Percentiles rank a stretch among this genome's conserved stretches.
Evolutionary conservation across 306 rosid genomes (phyloP).

Genomic region (Inga laurina): DNA sequence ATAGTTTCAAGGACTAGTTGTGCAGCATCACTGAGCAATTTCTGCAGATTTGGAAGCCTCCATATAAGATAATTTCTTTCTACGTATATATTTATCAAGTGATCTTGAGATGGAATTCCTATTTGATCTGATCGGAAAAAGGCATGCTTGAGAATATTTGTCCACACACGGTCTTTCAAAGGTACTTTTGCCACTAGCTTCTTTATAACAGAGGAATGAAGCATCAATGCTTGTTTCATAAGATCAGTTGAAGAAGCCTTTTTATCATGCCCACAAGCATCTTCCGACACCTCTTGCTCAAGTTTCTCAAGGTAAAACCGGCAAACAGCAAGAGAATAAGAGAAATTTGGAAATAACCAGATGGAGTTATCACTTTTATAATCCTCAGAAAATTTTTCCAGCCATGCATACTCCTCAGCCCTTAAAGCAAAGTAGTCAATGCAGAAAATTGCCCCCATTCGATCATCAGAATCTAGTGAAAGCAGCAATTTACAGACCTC

Average conservation of each 20-base stretch:
- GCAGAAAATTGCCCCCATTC: constrained; percentile 90
- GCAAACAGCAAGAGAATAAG: constrained; percentile 84
- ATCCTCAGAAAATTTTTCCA: constrained; percentile 80
- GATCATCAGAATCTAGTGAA: constrained; percentile 89
- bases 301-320: constrained; percentile 79
- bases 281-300: constrained; percentile 57
- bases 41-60: constrained; percentile 93
- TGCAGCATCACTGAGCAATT: constrained; percentile 67
- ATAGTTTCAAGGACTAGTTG: constrained; percentile 65
- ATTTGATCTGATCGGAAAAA: constrained; percentile 72
- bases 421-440: constrained; percentile 86
- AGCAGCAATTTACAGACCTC: constrained; percentile 93
- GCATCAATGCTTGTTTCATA: constrained; percentile 97
- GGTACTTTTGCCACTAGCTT: constrained; percentile 87
- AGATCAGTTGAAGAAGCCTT: constrained; percentile 75
- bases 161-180: constrained; percentile 80
- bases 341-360: constrained; percentile 92
- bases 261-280: constrained; percentile 35
- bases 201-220: constrained; percentile 82
- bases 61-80: constrained; percentile 88
- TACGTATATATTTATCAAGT: constrained; percentile 75
- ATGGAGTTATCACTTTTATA: constrained; percentile 80
- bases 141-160: constrained; percentile 56
- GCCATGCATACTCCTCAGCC: constrained; percentile 93
- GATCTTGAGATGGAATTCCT: constrained; percentile 78